phyloP scores from a whole-genome alignment of 495 filamentous ascomycete genomes.

The Penicillium bovifimosum region DNA sequence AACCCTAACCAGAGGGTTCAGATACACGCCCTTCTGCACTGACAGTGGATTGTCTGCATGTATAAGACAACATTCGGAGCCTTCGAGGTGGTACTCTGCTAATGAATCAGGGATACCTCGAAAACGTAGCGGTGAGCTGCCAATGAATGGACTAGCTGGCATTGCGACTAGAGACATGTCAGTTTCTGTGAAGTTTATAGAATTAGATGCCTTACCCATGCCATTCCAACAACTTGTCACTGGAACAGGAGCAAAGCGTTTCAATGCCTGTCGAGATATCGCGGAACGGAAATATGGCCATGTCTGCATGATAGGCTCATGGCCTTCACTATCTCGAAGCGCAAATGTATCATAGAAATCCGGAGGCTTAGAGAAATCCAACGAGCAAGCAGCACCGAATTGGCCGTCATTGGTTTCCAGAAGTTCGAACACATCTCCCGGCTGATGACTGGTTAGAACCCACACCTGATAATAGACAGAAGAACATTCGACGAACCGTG shows the following conservation, averaged over 20 bases:
- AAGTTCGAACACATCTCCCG: constrained; percentile 61
- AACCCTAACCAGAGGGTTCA: constrained; percentile 76
- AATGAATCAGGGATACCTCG: constrained; percentile 67
- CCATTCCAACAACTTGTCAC: constrained; percentile 84
- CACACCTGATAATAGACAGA: background rate
- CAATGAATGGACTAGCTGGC: constrained; percentile 54
- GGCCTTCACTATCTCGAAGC: constrained; percentile 62
- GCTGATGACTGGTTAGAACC: constrained; percentile 20
- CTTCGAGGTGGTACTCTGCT: constrained; percentile 65
- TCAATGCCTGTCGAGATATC: constrained; percentile 53
- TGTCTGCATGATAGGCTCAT: constrained; percentile 54
- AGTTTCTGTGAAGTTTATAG: background rate
- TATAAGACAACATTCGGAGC: constrained; percentile 77
- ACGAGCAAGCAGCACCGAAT: constrained; percentile 76
- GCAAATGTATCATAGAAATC: constrained; percentile 82
- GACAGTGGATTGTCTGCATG: constrained; percentile 65
- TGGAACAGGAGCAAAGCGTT: constrained; percentile 51
- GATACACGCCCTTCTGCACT: constrained; percentile 54
- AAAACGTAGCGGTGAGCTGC: constrained; percentile 48
- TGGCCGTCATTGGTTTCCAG: constrained; percentile 64
- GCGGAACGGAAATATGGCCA: constrained; percentile 74
- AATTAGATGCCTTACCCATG: constrained; percentile 42
- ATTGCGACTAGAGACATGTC: constrained; percentile 42
- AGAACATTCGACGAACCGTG: constrained; percentile 39
- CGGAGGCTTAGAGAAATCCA: constrained; percentile 69